These are phyloP conservation scores for Raffaelea arxii DNA, from an alignment of 2,329 filamentous ascomycete genomes.

Conservation along the genomic window DNA sequence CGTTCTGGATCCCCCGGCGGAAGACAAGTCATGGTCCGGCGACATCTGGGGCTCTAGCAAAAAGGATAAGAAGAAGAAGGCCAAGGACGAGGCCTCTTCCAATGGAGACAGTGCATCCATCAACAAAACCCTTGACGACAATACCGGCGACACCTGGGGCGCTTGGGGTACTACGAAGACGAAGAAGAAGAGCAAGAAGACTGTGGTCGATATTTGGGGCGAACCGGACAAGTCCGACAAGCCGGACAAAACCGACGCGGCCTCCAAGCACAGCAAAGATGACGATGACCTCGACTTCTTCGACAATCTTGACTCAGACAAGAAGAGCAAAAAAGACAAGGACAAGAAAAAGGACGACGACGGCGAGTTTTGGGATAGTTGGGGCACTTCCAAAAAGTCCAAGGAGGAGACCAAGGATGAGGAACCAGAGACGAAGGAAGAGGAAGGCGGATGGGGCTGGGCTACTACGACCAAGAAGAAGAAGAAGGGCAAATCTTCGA, in stretches of 20 bases:
- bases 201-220: conserved; percentile 4
- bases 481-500: conserved; percentile 21
- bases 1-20: background rate
- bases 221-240: conserved; percentile 8
- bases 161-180: conserved; percentile 6
- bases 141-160: conserved; percentile 11
- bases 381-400: conserved; percentile 19
- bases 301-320: conserved; percentile 18
- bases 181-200: conserved; percentile 7
- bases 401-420: conserved; percentile 27
- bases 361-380: conserved; percentile 25
- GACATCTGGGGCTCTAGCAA: background rate
- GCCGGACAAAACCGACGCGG: conserved; percentile 14
- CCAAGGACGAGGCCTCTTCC: conserved; percentile 7
- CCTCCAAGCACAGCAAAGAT: conserved; percentile 20
- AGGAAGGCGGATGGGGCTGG: conserved; percentile 24
- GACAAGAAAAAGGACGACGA: conserved; percentile 18
- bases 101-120: conserved; percentile 8
- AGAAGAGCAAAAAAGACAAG: conserved; percentile 15
- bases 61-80: conserved; percentile 9
- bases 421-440: conserved; percentile 32
- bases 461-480: conserved; percentile 20
- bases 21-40: background rate
- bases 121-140: conserved; percentile 3
- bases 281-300: conserved; percentile 17